A percentile compares a stretch with the other conserved stretches of the same genome.
These are phyloP conservation scores for Dictyophora rubrovolvata DNA, from an alignment of 768 basidiomycete genomes.

Conservation along the genomic window DNA sequence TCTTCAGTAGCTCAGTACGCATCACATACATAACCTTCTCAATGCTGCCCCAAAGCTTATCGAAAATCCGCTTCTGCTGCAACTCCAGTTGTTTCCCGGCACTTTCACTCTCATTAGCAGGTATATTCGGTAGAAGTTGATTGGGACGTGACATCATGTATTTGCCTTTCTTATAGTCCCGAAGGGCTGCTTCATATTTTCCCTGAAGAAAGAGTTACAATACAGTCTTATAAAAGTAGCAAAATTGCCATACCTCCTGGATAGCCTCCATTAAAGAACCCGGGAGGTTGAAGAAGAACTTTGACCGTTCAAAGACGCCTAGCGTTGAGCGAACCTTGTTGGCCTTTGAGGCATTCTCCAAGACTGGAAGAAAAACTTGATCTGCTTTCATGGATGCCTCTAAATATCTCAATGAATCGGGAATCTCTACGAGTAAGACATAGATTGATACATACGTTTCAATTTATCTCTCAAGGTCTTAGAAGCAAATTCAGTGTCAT, in stretches of 20 bases:
- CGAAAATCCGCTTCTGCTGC: constrained; percentile 86
- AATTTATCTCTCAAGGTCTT: constrained; percentile 73
- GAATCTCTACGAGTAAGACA: background rate
- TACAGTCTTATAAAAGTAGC: background rate
- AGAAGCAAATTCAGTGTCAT: constrained; percentile 72
- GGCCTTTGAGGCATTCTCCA: constrained; percentile 93
- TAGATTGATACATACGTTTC: constrained; percentile 48
- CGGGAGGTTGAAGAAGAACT: constrained; percentile 98
- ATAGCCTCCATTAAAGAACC: constrained; percentile 81
- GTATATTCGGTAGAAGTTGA: constrained; percentile 57
- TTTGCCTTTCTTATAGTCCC: constrained; percentile 96
- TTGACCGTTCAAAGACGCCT: constrained; percentile 90
- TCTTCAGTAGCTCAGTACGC: constrained; percentile 63
- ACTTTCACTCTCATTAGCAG: constrained; percentile 15
- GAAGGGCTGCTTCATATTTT: constrained; percentile 85
- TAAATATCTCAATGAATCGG: constrained; percentile 21
- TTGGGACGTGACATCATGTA: constrained; percentile 83
- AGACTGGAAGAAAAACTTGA: constrained; percentile 89
- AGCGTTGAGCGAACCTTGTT: constrained; percentile 87
- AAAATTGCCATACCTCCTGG: constrained; percentile 53
- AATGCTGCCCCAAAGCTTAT: constrained; percentile 92
- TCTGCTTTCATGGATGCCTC: constrained; percentile 89
- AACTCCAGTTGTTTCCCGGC: constrained; percentile 46
- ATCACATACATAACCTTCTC: constrained; percentile 94
- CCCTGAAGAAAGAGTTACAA: constrained; percentile 42